Evolutionary conservation across 768 basidiomycete species (phyloP).

Genomic region (Hericium alpestre): DNA sequence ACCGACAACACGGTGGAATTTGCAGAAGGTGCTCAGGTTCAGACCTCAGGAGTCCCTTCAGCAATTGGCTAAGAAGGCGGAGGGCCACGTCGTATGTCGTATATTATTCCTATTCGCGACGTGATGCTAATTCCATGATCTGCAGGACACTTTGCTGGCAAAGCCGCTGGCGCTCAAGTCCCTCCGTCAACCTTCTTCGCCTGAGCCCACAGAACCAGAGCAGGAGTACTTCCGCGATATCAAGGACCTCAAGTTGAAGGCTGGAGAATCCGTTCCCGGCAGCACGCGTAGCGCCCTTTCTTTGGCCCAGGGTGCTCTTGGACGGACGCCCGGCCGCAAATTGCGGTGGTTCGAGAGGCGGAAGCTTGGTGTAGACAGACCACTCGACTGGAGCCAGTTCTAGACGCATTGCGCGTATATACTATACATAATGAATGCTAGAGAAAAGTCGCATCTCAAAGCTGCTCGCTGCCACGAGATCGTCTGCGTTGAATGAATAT

Average conservation of each 20-base stretch:
- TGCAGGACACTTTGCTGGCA: conserved; percentile 11
- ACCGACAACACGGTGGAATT: conserved; percentile 60
- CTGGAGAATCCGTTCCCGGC: conserved; percentile 13
- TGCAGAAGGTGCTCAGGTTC: conserved; percentile 63
- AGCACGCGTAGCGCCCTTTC: conserved; percentile 8
- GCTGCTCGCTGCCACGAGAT: conserved; percentile 32
- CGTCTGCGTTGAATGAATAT: conserved; percentile 45
- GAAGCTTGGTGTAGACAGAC: conserved; percentile 12
- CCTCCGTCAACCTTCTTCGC: conserved; percentile 4
- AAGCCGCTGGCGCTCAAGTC: conserved; percentile 12
- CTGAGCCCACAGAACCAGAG: conserved; percentile 4
- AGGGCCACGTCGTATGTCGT: conserved; percentile 51
- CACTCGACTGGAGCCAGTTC: conserved; percentile 12
- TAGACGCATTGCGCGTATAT: not conserved
- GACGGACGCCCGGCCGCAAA: conserved; percentile 11
- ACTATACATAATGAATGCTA: conserved; percentile 3
- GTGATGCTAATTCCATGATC: not conserved
- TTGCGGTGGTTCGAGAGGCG: conserved; percentile 12
- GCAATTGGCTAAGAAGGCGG: conserved; percentile 45
- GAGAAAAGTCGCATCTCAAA: conserved; percentile 4
- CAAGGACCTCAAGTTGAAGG: conserved; percentile 13
- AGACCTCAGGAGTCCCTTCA: conserved; percentile 34
- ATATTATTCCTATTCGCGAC: not conserved
- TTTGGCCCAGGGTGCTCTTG: conserved; percentile 9
- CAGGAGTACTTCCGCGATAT: conserved; percentile 12